Conservation (phyloP, 164 flowering plant species). For the Umbilicus rupestris region DNA sequence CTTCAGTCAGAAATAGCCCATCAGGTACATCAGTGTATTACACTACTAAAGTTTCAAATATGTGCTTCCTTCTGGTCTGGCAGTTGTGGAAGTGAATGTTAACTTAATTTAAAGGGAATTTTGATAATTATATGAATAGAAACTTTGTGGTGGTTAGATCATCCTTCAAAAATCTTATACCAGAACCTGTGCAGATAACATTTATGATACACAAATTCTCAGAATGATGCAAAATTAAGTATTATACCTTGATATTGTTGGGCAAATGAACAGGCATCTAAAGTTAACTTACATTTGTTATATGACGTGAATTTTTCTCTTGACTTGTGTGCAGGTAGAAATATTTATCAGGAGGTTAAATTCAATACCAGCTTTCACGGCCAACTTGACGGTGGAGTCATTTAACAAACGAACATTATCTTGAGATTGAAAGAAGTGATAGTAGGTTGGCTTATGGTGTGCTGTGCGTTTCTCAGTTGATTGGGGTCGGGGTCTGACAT, state of each 20-base stretch:
- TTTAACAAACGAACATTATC: conserved; percentile 76
- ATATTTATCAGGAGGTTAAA: conserved; percentile 70
- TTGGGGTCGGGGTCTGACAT: background rate
- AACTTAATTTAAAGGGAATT: background rate
- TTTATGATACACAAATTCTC: background rate
- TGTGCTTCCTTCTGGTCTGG: background rate
- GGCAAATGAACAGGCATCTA: background rate
- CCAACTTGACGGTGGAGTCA: conserved; percentile 83
- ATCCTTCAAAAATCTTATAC: background rate
- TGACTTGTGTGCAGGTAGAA: conserved; percentile 47
- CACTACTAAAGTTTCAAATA: background rate
- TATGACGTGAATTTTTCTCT: background rate
- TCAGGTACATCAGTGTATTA: conserved; percentile 46
- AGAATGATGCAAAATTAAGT: background rate
- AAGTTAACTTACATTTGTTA: background rate
- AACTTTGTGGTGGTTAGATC: background rate
- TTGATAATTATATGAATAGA: background rate
- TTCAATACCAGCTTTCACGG: conserved; percentile 93
- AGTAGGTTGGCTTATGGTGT: background rate
- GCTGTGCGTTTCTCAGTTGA: background rate
- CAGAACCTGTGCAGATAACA: background rate
- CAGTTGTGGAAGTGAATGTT: background rate
- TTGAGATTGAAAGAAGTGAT: conserved; percentile 14
- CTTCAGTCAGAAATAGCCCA: conserved; percentile 66
- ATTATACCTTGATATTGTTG: background rate